Percentiles rank a stretch among this genome's conserved stretches.
Evolutionary conservation across 2,329 filamentous ascomycete species (phyloP).

Genomic region (Sphaerulina musiva): DNA sequence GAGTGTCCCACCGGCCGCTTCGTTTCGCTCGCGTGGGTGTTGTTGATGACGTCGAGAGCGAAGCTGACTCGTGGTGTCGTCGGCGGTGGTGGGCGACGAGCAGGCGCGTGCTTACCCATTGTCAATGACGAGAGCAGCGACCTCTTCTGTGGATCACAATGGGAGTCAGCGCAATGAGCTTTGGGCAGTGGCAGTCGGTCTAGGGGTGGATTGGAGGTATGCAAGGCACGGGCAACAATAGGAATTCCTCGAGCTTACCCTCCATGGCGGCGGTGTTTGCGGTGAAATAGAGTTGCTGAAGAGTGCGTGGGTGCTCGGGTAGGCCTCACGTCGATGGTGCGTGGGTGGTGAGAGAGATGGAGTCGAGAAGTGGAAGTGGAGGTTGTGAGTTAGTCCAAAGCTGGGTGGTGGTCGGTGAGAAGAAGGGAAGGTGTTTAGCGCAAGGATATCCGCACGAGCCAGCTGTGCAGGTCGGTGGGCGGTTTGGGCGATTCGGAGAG

Average conservation of each 20-base stretch:
- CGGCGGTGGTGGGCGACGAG: slow-evolving; percentile 31
- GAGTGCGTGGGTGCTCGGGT: slow-evolving; percentile 8
- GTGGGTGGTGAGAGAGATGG: background rate
- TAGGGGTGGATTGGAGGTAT: slow-evolving; percentile 13
- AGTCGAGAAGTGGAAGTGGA: background rate
- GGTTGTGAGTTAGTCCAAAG: background rate
- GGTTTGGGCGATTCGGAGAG: background rate
- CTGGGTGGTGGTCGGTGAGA: slow-evolving; percentile 6
- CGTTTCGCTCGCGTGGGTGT: slow-evolving; percentile 11
- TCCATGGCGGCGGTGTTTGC: slow-evolving; percentile 29
- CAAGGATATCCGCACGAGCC: background rate
- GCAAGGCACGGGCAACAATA: slow-evolving; percentile 12
- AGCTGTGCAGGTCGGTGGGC: background rate
- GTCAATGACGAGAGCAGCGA: slow-evolving; percentile 99
- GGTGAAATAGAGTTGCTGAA: slow-evolving; percentile 5
- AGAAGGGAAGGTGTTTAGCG: slow-evolving; percentile 7
- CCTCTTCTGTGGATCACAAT: slow-evolving; percentile 69
- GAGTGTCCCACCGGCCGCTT: slow-evolving; percentile 7
- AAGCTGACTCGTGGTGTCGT: slow-evolving; percentile 31
- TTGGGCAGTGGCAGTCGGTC: slow-evolving; percentile 5
- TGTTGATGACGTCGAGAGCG: slow-evolving; percentile 31
- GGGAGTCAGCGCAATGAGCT: slow-evolving; percentile 22
- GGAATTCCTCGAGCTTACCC: slow-evolving; percentile 26
- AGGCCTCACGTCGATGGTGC: background rate
- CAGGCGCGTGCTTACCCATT: slow-evolving; percentile 80